Conservation (phyloP, 2,329 filamentous ascomycete genomes). For the Neofusicoccum parvum region DNA sequence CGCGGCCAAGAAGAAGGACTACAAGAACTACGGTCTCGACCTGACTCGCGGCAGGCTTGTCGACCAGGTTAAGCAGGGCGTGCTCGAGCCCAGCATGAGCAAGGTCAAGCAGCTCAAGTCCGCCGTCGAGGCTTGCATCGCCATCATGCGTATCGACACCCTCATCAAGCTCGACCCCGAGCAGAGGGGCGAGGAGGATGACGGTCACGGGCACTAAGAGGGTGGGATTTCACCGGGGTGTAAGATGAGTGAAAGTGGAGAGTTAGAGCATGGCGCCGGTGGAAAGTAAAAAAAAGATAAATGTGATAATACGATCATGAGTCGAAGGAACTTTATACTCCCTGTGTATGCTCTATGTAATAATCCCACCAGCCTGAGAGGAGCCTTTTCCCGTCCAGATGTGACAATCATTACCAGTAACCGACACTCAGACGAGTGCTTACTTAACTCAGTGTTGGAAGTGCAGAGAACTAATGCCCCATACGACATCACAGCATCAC, state of each 20-base stretch:
- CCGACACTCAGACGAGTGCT: too few relatives aligned
- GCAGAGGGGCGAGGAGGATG: constrained; percentile 71
- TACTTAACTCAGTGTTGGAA: too few relatives aligned
- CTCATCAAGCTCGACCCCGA: constrained; percentile 97
- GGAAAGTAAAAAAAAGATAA: constrained; percentile 8
- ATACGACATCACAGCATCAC: too few relatives aligned
- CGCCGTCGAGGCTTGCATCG: constrained; percentile 96
- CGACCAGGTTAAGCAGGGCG: constrained; percentile 91
- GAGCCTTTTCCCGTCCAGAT: too few relatives aligned
- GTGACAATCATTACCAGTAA: too few relatives aligned
- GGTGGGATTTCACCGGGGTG: neutral
- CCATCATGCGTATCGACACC: constrained; percentile 99
- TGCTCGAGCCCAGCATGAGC: constrained; percentile 96
- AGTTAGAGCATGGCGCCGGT: constrained; percentile 12
- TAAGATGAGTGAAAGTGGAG: neutral
- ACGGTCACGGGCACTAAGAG: constrained; percentile 77
- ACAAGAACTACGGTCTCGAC: constrained; percentile 98
- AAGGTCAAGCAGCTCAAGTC: constrained; percentile 98
- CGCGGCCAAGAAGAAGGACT: constrained; percentile 90
- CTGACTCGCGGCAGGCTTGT: constrained; percentile 85
- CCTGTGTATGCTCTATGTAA: neutral
- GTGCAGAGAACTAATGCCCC: too few relatives aligned
- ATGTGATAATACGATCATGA: constrained; percentile 21
- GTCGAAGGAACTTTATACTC: neutral
- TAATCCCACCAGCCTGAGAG: neutral